Percentiles rank a stretch among this genome's conserved stretches.
These are phyloP conservation scores for Gaeumannomyces sp. DNA, from an alignment of 2,329 filamentous ascomycete genomes.

Conservation along the genomic window DNA sequence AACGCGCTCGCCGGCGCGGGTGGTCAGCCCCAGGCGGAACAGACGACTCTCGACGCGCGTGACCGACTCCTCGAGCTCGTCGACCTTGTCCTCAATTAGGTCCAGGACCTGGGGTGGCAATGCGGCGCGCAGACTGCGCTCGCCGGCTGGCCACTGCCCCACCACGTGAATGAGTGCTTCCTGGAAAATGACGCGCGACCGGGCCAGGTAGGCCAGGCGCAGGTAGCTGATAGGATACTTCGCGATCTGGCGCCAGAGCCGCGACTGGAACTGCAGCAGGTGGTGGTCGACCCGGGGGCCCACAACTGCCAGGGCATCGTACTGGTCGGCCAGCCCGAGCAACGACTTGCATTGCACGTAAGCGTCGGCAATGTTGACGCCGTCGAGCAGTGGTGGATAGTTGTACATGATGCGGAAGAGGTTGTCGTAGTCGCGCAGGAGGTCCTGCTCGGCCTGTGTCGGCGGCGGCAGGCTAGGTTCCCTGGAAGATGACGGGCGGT, in stretches of 20 bases:
- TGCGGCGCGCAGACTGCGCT: constrained; percentile 67
- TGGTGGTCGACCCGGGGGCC: constrained; percentile 91
- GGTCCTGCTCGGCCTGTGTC: constrained; percentile 61
- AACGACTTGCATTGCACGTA: constrained; percentile 93
- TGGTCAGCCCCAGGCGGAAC: constrained; percentile 74
- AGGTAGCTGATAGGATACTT: constrained; percentile 93
- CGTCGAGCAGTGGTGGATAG: constrained; percentile 73
- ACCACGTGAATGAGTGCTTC: constrained; percentile 91
- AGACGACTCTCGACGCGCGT: constrained; percentile 73
- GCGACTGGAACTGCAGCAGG: constrained; percentile 81
- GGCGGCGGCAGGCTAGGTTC: constrained; percentile 30
- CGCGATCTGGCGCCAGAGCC: constrained; percentile 92
- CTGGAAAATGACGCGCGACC: constrained; percentile 75
- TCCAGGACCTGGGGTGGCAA: constrained; percentile 75
- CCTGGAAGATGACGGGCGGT: constrained; percentile 28
- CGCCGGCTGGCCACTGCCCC: constrained; percentile 82
- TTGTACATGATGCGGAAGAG: constrained; percentile 96
- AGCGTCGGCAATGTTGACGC: constrained; percentile 82
- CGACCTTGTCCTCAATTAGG: constrained; percentile 90
- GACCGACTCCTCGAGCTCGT: constrained; percentile 81
- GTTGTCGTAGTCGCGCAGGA: constrained; percentile 90
- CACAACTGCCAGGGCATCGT: constrained; percentile 82
- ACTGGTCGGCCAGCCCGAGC: constrained; percentile 84
- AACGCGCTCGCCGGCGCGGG: constrained; percentile 74
- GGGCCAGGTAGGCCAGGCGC: constrained; percentile 78